phyloP scores from a whole-genome alignment of 192 early-diverging fungal genomes.

The Linnemannia elongata region DNA sequence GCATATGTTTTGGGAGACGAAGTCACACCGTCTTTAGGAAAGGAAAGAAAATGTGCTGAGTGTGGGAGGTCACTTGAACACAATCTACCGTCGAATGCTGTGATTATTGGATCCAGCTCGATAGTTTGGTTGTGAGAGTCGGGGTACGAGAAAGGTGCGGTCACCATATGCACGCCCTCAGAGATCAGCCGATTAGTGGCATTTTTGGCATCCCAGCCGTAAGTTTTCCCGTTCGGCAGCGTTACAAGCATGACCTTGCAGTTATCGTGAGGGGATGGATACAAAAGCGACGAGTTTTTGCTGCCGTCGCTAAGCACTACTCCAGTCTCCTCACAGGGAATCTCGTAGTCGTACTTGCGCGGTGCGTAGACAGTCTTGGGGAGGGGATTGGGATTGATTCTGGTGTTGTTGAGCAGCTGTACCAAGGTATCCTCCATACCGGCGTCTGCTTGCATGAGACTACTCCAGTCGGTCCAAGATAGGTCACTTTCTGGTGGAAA shows the following conservation, averaged over 20 bases:
- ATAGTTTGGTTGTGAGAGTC: too few relatives aligned
- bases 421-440: conserved; percentile 1
- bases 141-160: too few relatives aligned
- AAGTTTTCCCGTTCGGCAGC: too few relatives aligned
- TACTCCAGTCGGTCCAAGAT: conserved; percentile 5
- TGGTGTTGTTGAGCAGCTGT: background rate
- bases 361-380: background rate
- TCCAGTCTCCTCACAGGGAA: background rate
- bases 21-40: conserved; percentile 11
- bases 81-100: too few relatives aligned
- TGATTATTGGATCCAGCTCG: too few relatives aligned
- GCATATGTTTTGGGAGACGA: background rate
- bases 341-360: background rate
- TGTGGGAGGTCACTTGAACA: too few relatives aligned
- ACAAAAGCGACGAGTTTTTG: background rate
- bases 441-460: background rate
- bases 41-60: background rate
- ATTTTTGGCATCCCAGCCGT: too few relatives aligned
- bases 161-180: too few relatives aligned
- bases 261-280: background rate
- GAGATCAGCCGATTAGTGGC: too few relatives aligned
- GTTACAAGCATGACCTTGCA: too few relatives aligned
- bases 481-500: background rate
- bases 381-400: background rate
- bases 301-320: background rate